A percentile compares a stretch with the other conserved stretches of the same genome.
These are phyloP conservation scores for Lentinula novae-zelandiae DNA, from an alignment of 1,284 basidiomycete species.

Conservation along the genomic window DNA sequence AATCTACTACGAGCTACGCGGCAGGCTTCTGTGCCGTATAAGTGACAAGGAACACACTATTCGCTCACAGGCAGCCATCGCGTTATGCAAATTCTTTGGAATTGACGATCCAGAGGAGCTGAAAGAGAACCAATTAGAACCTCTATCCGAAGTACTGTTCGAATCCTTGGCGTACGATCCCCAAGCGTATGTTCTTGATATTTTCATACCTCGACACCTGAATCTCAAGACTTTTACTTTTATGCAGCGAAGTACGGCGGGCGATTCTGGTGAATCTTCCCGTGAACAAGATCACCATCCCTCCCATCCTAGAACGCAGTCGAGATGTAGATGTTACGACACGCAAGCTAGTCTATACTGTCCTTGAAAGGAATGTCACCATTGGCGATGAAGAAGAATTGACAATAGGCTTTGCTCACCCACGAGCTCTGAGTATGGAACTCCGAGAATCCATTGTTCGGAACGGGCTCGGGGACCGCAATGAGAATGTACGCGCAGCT, in stretches of 20 bases:
- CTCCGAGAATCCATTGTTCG: constrained; percentile 77
- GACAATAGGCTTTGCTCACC: constrained; percentile 49
- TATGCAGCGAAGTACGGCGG: constrained; percentile 79
- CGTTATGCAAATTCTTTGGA: constrained; percentile 76
- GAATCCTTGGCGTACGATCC: constrained; percentile 75
- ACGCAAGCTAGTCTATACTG: constrained; percentile 77
- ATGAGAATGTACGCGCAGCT: constrained; percentile 71
- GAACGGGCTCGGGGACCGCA: constrained; percentile 87
- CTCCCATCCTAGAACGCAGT: constrained; percentile 72
- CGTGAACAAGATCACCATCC: constrained; percentile 52
- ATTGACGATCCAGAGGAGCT: constrained; percentile 66
- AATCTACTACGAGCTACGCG: constrained; percentile 65
- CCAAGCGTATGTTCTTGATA: constrained; percentile 55
- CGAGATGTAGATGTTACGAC: constrained; percentile 82
- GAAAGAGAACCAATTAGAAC: constrained; percentile 48
- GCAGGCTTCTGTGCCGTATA: constrained; percentile 71
- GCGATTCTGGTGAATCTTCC: constrained; percentile 78
- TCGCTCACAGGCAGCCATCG: constrained; percentile 80
- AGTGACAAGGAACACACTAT: constrained; percentile 82
- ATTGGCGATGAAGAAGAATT: constrained; percentile 15
- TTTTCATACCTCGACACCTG: too few species aligned
- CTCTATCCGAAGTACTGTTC: constrained; percentile 53
- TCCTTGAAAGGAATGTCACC: constrained; percentile 47
- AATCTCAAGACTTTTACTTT: not conserved
- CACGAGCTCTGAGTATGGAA: constrained; percentile 60